Conservation (phyloP, 164 flowering plant species). For the Taxillus chinensis region DNA sequence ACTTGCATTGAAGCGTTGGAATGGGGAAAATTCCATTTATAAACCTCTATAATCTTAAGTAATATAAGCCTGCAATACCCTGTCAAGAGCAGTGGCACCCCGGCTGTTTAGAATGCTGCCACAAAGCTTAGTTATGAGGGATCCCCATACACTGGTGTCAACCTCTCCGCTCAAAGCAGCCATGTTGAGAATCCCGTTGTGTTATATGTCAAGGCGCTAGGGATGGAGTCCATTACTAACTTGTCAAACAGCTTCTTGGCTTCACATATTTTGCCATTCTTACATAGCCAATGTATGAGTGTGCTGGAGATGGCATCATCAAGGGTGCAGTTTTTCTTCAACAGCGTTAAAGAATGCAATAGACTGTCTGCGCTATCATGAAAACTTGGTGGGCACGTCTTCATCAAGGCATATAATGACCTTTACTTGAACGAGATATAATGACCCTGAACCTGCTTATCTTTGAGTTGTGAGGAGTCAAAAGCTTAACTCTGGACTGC, state of each 20-base stretch:
- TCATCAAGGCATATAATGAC: neutral
- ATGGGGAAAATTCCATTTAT: no score
- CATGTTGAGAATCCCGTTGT: slow-evolving; percentile 25
- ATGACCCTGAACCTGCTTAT: no score
- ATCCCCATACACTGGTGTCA: slow-evolving; percentile 37
- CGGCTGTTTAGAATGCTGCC: slow-evolving; percentile 11
- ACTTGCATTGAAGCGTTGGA: no score
- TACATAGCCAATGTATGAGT: slow-evolving; percentile 79
- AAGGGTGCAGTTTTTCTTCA: slow-evolving; percentile 58
- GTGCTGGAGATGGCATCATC: slow-evolving; percentile 65
- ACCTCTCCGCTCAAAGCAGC: slow-evolving; percentile 24
- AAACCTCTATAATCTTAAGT: neutral
- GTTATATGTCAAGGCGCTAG: slow-evolving; percentile 65
- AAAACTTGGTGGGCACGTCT: no score
- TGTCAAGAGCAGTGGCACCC: slow-evolving; percentile 16
- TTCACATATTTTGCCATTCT: slow-evolving; percentile 58
- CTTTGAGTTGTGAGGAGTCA: no score
- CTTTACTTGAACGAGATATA: neutral
- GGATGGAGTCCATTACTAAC: slow-evolving; percentile 55
- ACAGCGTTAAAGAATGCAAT: no score
- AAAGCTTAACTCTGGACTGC: no score
- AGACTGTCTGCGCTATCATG: no score
- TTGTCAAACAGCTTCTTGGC: slow-evolving; percentile 71
- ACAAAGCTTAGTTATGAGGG: slow-evolving; percentile 23
- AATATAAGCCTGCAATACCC: slow-evolving; percentile 14